Evolutionary conservation across 495 filamentous ascomycete genomes (phyloP), one percentile per base, ranked within the genome.

Genomic region (Parachaetomium inaequale): DNA sequence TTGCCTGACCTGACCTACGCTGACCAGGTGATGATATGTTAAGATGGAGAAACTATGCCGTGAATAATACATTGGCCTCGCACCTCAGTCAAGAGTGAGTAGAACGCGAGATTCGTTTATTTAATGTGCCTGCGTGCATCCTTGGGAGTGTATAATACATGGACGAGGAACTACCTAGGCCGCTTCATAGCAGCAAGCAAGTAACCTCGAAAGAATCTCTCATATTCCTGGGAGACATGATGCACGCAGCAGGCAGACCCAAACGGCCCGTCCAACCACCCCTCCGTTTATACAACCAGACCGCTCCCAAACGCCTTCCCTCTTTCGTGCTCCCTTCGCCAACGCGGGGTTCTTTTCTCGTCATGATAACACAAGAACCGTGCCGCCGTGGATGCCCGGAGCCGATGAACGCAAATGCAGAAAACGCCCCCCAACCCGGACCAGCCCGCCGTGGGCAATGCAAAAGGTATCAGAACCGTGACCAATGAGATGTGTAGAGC

Each of bases 401-500:
- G 52, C 51, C 62, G 32, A 54, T 53, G 34, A 55, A 17, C 8
- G 21, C 28, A 59, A 63, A 65, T 65, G 65, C 58, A 59, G 53
- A 67, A 53, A 67, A 65, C 57, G 54, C 61, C 61, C 26, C 28
- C 21, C 23, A 59, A 58, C 61, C 54, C 31, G 12, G 51, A 38
- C 56, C 56, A 59, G 66, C 60, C 63, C 60, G 25, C 29, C 49
- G 28, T 32, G 46, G 62, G 58, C 55, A 55, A 70, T 70, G 65
- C 68, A 68, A 57, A 56, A 59, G 45, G 32, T 46, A 45, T 51
- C 46, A 17, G 46, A 68, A 71, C 63, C 64, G 61, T 55, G 55
- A 46, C 64, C 62, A 63, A 70, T 71, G 68, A 66, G 57, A 58
- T 66, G 49, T 63, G 66, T 58, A 40, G 17, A 59, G 28, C 21